Percentiles rank a stretch among this genome's conserved stretches.
Conservation (phyloP, 805 yeast species). For the Yarrowia sp. region DNA sequence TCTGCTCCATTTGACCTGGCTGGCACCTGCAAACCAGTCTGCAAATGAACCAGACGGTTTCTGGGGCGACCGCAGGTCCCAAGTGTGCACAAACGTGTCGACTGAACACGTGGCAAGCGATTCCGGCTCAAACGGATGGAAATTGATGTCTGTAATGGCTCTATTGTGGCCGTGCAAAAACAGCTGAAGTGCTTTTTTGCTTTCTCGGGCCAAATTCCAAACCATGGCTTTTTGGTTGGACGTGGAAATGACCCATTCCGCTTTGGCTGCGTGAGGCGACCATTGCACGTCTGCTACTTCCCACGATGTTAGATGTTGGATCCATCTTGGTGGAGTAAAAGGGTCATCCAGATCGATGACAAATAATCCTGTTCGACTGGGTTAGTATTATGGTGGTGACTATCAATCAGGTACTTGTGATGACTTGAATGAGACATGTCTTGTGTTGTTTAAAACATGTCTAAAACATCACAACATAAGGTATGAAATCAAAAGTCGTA, state of each 20-base stretch:
- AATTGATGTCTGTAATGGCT: constrained; percentile 94
- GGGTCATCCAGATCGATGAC: constrained; percentile 95
- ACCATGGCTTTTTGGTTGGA: constrained; percentile 92
- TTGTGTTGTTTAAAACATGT: no score
- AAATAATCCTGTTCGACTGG: constrained; percentile 64
- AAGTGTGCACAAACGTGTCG: constrained; percentile 78
- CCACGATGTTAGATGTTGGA: constrained; percentile 91
- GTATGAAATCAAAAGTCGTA: no score
- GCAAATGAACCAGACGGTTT: constrained; percentile 74
- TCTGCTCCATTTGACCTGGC: constrained; percentile 92
- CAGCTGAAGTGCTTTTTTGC: constrained; percentile 74
- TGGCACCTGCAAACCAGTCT: constrained; percentile 94
- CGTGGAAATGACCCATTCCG: constrained; percentile 89
- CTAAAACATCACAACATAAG: no score
- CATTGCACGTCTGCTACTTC: constrained; percentile 99
- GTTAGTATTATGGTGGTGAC: constrained; percentile 31
- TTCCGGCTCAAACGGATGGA: constrained; percentile 84
- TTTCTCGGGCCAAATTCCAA: constrained; percentile 80
- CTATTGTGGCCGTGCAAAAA: constrained; percentile 86
- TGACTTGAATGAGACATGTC: no score
- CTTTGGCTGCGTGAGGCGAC: constrained; percentile 86
- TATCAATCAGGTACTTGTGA: no score
- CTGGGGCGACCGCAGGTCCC: constrained; percentile 83
- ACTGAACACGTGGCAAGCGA: constrained; percentile 88
- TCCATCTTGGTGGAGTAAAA: constrained; percentile 89